Evolutionary conservation across 2,329 filamentous ascomycete genomes (phyloP).

Genomic region (Cladosporium halotolerans): DNA sequence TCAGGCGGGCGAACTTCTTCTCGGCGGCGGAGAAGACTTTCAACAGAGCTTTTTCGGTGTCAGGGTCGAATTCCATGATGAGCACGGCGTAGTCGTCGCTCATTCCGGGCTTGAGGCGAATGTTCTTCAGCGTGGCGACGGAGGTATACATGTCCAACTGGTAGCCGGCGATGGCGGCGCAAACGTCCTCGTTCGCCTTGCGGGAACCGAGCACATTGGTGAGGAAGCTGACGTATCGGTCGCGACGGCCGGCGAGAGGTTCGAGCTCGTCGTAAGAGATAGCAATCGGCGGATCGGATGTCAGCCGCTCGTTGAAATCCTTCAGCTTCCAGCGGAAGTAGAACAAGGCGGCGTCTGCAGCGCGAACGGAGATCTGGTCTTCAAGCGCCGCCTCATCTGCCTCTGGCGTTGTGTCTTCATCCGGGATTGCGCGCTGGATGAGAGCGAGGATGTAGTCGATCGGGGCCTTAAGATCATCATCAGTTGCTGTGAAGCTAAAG

Average conservation of each 20-base stretch:
- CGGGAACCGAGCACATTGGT: conserved; percentile 45
- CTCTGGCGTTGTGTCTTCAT: conserved; percentile 50
- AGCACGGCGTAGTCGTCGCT: conserved; percentile 45
- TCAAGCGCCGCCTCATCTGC: conserved; percentile 62
- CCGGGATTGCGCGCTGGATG: conserved; percentile 65
- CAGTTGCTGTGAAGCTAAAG: conserved; percentile 9
- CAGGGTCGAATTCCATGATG: conserved; percentile 56
- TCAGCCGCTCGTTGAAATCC: conserved; percentile 43
- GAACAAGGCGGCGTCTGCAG: conserved; percentile 70
- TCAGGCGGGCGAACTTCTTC: conserved; percentile 66
- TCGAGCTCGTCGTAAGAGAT: conserved; percentile 57
- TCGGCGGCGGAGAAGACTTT: conserved; percentile 74
- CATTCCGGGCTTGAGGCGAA: conserved; percentile 29
- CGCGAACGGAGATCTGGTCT: conserved; percentile 68
- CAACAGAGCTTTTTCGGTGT: conserved; percentile 60
- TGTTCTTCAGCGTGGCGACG: conserved; percentile 59
- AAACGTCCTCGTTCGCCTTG: conserved; percentile 58
- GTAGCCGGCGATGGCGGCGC: conserved; percentile 66
- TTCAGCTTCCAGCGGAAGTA: conserved; percentile 81
- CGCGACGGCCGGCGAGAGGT: conserved; percentile 45
- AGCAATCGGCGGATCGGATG: conserved; percentile 39
- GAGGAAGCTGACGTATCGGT: conserved; percentile 46
- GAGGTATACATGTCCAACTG: conserved; percentile 77
- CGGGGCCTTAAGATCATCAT: conserved; percentile 31
- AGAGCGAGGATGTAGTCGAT: conserved; percentile 68